Evolutionary conservation across 1,284 basidiomycete species (phyloP), one percentile per base, ranked within the genome.

Genomic region (Moesziomyces sp.): DNA sequence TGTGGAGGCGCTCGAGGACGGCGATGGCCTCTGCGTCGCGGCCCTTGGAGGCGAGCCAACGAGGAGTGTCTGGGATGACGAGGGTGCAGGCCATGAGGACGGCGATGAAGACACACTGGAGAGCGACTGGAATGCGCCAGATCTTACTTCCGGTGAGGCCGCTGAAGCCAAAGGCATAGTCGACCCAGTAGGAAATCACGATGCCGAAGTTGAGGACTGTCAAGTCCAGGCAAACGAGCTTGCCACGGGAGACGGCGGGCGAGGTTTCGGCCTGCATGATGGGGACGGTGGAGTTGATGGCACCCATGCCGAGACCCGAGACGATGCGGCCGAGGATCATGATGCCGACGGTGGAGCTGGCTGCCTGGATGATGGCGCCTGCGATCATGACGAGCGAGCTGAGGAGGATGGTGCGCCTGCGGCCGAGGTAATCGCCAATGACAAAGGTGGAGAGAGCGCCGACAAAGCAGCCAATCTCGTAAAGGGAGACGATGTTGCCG

Each of bases 211-310:
- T 88, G 60, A 91, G 90, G 3, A 91, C 85, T 76, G 87, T 88
- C 5, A 90, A 89, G 84, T 91, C 90, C 46, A 91, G 86, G 87
- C 90, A 89, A 46, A 91, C 90, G 58, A 90, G 86, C 63, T 88
- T 87, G 21, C 90, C 90, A 61, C 90, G 85, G 71, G 87, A 87
- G 40, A 87, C 85, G 3, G 90, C 87, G 9, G 88, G 87, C 3
- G 89, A 89, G 67, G 89, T 89, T 79, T 91, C 90, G 0, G 89
- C 89, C 57, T 90, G 90, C 70, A 90, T 89, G 18, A 86, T 86
- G 8, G 88, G 88, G 52, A 88, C 87, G 19, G 88, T 88, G 5
- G 87, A 87, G 21, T 88, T 88, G 76, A 91, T 91, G 50, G 91
- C 81, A 28, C 90, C 90, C 75, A 91, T 91, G 11, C 90, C 88